These are phyloP conservation scores for Rhodotorula sp. DNA, from an alignment of 1,284 basidiomycete species.

Conservation along the genomic window DNA sequence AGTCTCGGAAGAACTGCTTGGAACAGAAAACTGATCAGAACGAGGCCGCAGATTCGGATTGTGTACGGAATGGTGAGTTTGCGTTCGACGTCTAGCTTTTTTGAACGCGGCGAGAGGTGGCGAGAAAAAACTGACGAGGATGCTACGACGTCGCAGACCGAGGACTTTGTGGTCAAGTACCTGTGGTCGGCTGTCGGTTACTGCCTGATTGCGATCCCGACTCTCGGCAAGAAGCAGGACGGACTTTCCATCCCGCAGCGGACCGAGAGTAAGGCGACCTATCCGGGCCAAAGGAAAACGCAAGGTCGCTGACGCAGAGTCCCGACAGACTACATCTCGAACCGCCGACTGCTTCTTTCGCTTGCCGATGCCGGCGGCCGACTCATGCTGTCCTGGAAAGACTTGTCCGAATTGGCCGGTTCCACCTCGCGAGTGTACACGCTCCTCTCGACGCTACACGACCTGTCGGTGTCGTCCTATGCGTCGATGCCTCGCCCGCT, in stretches of 20 bases:
- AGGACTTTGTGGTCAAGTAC: conserved; percentile 93
- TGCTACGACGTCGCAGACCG: conserved; percentile 50
- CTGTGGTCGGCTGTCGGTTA: conserved; percentile 63
- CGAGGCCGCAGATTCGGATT: conserved; percentile 62
- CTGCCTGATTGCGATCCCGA: conserved; percentile 80
- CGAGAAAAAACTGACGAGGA: neutral
- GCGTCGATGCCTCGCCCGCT: conserved; percentile 55
- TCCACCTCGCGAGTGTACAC: conserved; percentile 87
- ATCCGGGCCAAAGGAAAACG: too few relatives aligned
- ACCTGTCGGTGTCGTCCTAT: conserved; percentile 53
- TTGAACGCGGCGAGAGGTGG: too few relatives aligned
- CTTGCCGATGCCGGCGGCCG: conserved; percentile 88
- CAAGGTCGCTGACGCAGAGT: too few relatives aligned
- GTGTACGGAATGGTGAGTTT: conserved; percentile 65
- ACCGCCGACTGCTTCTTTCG: conserved; percentile 84
- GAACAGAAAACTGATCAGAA: too few relatives aligned
- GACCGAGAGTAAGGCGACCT: conserved; percentile 61
- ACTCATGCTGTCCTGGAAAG: conserved; percentile 58
- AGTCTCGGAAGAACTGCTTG: too few relatives aligned
- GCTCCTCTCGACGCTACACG: conserved; percentile 80
- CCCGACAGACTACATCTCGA: conserved; percentile 79
- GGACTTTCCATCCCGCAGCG: conserved; percentile 47
- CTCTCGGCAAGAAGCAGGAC: conserved; percentile 61
- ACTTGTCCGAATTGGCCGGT: conserved; percentile 87
- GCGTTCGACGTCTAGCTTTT: too few relatives aligned